Evolutionary conservation across 345 rosid species (phyloP).

Genomic region (Sonneratia alba): DNA sequence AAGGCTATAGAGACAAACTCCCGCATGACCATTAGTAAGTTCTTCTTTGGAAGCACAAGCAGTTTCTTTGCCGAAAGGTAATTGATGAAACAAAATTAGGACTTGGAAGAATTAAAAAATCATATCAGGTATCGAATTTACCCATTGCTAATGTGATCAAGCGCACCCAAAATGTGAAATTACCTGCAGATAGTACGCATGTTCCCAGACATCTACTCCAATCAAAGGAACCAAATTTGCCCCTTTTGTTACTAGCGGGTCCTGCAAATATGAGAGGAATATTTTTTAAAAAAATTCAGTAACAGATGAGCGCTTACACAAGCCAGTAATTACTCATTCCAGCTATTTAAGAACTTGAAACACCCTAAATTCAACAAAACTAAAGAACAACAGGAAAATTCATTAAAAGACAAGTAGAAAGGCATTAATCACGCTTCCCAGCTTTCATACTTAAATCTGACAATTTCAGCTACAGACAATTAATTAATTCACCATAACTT

Average conservation of each 20-base stretch:
- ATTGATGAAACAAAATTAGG: neutral
- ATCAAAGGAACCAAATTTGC: conserved; percentile 64
- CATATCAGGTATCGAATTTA: neutral
- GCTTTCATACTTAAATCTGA: neutral
- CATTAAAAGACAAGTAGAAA: neutral
- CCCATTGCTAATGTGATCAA: neutral
- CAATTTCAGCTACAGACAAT: neutral
- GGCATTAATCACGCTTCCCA: neutral
- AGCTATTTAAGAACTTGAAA: neutral
- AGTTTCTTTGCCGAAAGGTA: neutral
- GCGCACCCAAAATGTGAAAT: neutral
- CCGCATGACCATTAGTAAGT: neutral
- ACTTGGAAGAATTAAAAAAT: neutral
- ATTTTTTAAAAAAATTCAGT: neutral
- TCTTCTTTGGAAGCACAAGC: neutral
- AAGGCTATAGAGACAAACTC: neutral
- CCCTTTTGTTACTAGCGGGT: conserved; percentile 82
- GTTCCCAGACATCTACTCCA: conserved; percentile 99
- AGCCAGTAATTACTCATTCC: neutral
- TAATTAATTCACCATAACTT: neutral
- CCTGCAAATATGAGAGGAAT: conserved; percentile 31
- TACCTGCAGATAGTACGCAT: conserved; percentile 97
- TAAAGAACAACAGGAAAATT: neutral
- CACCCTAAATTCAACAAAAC: neutral
- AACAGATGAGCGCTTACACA: neutral